Evolutionary conservation across 805 yeast genomes (phyloP).

Genomic region (Zygosaccharomyces rouxii): DNA sequence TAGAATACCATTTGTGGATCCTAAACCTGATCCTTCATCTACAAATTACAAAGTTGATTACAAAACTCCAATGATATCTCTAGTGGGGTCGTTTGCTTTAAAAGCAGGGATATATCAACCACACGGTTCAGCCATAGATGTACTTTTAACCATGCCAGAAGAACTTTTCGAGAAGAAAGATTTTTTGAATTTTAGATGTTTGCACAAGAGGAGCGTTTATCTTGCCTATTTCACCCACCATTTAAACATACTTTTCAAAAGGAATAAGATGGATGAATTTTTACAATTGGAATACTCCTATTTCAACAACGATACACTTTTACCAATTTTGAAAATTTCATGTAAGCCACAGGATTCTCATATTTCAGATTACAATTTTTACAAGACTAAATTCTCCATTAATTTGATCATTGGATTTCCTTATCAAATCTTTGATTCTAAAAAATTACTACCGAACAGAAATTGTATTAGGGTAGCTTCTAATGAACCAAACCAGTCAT

Average conservation of each 20-base stretch:
- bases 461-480: constrained; percentile 75
- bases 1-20: constrained; percentile 83
- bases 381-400: constrained; percentile 65
- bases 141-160: constrained; percentile 77
- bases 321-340: constrained; percentile 67
- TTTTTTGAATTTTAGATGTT: constrained; percentile 80
- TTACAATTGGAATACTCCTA: constrained; percentile 57
- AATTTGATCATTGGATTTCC: constrained; percentile 73
- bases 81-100: constrained; percentile 86
- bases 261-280: constrained; percentile 45
- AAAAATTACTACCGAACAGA: constrained; percentile 72
- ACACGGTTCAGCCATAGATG: constrained; percentile 66
- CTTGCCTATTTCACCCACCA: constrained; percentile 71
- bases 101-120: constrained; percentile 71
- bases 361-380: constrained; percentile 48
- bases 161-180: constrained; percentile 78
- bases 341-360: constrained; percentile 32
- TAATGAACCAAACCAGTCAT: constrained; percentile 47
- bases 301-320: constrained; percentile 68
- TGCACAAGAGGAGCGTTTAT: constrained; percentile 86
- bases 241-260: constrained; percentile 49
- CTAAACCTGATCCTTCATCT: constrained; percentile 59
- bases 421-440: constrained; percentile 61
- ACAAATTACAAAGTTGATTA: constrained; percentile 70
- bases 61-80: constrained; percentile 64